These are phyloP conservation scores for Byssothecium circinans DNA, from an alignment of 2,329 filamentous ascomycete genomes.

Conservation along the genomic window DNA sequence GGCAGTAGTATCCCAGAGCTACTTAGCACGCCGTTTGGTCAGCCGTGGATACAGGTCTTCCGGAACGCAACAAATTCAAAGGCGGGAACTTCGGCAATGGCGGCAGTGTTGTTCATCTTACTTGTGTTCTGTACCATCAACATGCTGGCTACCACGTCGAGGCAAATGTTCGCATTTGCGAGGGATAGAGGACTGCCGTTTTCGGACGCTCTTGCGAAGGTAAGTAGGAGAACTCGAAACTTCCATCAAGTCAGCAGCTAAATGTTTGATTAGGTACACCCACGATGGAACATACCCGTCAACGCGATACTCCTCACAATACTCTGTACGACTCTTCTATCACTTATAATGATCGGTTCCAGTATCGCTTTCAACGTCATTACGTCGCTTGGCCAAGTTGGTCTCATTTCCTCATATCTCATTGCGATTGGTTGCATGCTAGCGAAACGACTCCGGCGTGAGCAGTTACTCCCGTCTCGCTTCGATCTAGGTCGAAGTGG, in stretches of 20 bases:
- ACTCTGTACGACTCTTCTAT: conserved; percentile 44
- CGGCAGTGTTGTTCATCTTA: conserved; percentile 27
- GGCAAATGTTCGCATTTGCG: conserved; percentile 40
- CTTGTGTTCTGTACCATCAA: conserved; percentile 15
- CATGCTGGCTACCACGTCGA: conserved; percentile 31
- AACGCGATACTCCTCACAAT: conserved; percentile 51
- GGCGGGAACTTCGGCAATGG: conserved; percentile 26
- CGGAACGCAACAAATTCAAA: conserved; percentile 27
- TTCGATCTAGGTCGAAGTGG: conserved; percentile 52
- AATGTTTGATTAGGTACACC: conserved; percentile 17
- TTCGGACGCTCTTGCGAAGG: conserved; percentile 8
- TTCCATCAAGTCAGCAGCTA: neutral
- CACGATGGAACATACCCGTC: conserved; percentile 40
- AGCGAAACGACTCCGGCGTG: conserved; percentile 46
- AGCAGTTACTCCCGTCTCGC: conserved; percentile 47
- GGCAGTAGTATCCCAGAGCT: conserved; percentile 21
- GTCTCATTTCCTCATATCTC: conserved; percentile 28
- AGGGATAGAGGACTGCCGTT: conserved; percentile 30
- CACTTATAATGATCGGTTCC: conserved; percentile 55
- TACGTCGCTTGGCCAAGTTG: conserved; percentile 24
- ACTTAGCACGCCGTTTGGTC: conserved; percentile 15
- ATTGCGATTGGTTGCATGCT: conserved; percentile 53
- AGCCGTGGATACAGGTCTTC: conserved; percentile 30
- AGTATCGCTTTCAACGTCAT: conserved; percentile 34
- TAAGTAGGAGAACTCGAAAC: conserved; percentile 11